A percentile compares a stretch with the other conserved stretches of the same genome.
These are phyloP conservation scores for Nicotiana rustica DNA, from an alignment of 305 asterid species.

Conservation along the genomic window DNA sequence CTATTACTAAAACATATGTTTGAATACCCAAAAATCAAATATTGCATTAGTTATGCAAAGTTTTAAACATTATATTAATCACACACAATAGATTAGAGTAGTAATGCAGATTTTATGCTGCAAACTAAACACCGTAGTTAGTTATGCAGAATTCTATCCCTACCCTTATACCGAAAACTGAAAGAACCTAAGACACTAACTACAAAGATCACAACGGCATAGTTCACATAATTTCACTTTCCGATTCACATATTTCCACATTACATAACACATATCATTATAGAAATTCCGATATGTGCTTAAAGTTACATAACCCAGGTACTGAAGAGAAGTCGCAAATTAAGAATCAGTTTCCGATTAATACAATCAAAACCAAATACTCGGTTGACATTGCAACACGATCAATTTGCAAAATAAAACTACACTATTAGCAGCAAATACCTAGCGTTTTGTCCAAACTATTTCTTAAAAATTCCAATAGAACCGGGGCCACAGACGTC, in stretches of 20 bases:
- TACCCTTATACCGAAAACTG: background rate
- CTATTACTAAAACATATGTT: background rate
- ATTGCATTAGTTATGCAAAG: background rate
- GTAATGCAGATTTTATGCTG: background rate
- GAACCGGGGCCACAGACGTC: constrained; percentile 94
- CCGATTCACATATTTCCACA: background rate
- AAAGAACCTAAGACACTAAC: background rate
- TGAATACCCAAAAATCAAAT: background rate
- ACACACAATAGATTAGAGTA: background rate
- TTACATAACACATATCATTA: too few relatives aligned
- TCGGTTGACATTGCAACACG: too few relatives aligned
- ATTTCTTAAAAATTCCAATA: too few relatives aligned
- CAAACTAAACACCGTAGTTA: background rate
- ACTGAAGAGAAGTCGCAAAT: too few relatives aligned
- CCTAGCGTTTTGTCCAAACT: too few relatives aligned
- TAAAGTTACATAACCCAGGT: too few relatives aligned
- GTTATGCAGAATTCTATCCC: background rate
- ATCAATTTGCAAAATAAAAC: too few relatives aligned
- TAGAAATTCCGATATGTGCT: too few relatives aligned
- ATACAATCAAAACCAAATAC: too few relatives aligned
- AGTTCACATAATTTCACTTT: background rate
- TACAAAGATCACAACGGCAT: background rate
- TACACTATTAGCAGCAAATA: too few relatives aligned
- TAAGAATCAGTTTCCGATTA: too few relatives aligned
- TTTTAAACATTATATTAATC: background rate